Evolutionary conservation across 2,329 filamentous ascomycete genomes (phyloP).

Genomic region (Colletotrichum sidae): DNA sequence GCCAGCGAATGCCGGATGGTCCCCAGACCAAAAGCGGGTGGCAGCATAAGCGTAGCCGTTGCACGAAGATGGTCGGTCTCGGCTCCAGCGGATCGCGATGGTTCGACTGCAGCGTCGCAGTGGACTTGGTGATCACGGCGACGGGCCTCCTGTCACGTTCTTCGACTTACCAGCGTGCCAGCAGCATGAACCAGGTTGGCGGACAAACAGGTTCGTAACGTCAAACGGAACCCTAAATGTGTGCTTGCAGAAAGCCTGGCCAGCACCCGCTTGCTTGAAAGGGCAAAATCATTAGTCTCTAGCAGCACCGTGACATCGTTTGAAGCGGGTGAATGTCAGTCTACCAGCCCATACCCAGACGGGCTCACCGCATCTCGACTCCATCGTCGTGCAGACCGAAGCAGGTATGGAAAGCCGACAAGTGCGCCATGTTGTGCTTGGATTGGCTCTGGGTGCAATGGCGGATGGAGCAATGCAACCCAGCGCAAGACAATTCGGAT

Average conservation of each 20-base stretch:
- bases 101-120: conserved; percentile 26
- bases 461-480: conserved; percentile 11
- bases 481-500: conserved; percentile 6
- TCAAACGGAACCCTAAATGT: conserved; percentile 3
- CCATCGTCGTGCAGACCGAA: conserved; percentile 33
- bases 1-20: conserved; percentile 1
- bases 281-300: conserved; percentile 6
- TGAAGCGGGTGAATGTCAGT: conserved; percentile 6
- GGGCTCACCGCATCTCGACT: conserved; percentile 34
- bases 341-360: conserved; percentile 5
- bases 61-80: conserved; percentile 19
- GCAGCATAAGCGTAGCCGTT: neutral
- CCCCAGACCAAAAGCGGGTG: conserved; percentile 10
- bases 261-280: conserved; percentile 5
- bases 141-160: conserved; percentile 21
- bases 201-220: conserved; percentile 10
- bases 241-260: conserved; percentile 10
- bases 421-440: conserved; percentile 24
- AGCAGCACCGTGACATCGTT: neutral
- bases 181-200: neutral
- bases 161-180: neutral
- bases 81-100: conserved; percentile 19
- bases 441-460: conserved; percentile 25
- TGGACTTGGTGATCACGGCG: conserved; percentile 25
- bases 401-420: conserved; percentile 23